Evolutionary conservation across 106 monocot genomes (phyloP).

Genomic region (Dactylorhiza incarnata): DNA sequence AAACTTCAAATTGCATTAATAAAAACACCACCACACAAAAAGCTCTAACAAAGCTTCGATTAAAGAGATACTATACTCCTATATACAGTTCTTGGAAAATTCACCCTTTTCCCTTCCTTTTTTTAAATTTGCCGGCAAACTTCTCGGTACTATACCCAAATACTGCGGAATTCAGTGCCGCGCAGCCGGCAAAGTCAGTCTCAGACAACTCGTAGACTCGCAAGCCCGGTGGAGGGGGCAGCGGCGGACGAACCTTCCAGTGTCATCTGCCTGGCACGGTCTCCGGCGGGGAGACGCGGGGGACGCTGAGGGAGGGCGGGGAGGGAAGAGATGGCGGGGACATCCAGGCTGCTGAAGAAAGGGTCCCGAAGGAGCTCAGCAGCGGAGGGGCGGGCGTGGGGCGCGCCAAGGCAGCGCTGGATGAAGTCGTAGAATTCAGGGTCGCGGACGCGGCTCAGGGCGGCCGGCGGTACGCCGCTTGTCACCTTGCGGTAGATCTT

Average conservation of each 20-base stretch:
- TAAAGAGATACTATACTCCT: too few relatives aligned
- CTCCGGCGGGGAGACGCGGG: not conserved
- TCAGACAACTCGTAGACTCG: not conserved
- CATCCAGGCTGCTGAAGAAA: slow-evolving; percentile 56
- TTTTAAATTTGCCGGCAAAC: too few relatives aligned
- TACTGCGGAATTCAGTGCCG: not conserved
- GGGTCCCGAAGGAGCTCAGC: slow-evolving; percentile 65
- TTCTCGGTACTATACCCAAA: too few relatives aligned
- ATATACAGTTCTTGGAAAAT: too few relatives aligned
- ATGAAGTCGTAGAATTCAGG: slow-evolving; percentile 59
- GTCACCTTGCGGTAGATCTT: slow-evolving; percentile 67
- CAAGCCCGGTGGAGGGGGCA: not conserved
- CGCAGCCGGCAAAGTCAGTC: not conserved
- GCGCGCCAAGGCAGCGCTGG: slow-evolving; percentile 54
- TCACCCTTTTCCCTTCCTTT: too few relatives aligned
- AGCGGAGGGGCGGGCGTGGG: slow-evolving; percentile 55
- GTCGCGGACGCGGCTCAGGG: slow-evolving; percentile 44
- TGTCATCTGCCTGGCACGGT: not conserved
- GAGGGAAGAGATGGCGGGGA: not conserved
- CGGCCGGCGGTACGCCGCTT: slow-evolving; percentile 32
- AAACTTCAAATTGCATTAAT: too few relatives aligned
- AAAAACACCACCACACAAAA: too few relatives aligned
- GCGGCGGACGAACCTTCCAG: not conserved
- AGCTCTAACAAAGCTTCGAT: too few relatives aligned
- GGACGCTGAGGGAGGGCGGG: not conserved